Evolutionary conservation across 495 filamentous ascomycete genomes (phyloP).

Genomic region (Podospora comata): DNA sequence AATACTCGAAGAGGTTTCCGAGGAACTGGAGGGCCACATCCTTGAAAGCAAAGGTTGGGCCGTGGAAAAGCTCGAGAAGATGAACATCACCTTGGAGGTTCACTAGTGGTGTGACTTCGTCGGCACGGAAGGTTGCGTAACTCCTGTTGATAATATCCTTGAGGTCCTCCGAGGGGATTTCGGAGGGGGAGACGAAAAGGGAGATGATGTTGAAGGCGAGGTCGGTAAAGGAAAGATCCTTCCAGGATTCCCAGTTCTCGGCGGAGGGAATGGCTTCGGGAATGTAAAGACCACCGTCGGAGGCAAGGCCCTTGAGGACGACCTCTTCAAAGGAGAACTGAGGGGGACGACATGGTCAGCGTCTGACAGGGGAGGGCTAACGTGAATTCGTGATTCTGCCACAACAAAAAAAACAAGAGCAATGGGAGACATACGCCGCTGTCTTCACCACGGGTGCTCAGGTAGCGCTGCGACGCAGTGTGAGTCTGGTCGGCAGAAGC

Average conservation of each 20-base stretch:
- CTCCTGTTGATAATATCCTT: slow-evolving; percentile 73
- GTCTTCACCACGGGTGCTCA: slow-evolving; percentile 76
- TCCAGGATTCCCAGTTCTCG: slow-evolving; percentile 67
- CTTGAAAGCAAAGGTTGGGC: slow-evolving; percentile 95
- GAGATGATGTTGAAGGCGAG: slow-evolving; percentile 72
- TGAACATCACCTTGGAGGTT: slow-evolving; percentile 70
- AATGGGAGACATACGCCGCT: slow-evolving; percentile 57
- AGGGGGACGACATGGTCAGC: slow-evolving; percentile 8
- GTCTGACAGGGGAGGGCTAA: not conserved
- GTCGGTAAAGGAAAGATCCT: slow-evolving; percentile 70
- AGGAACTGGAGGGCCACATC: slow-evolving; percentile 87
- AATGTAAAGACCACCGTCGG: slow-evolving; percentile 86
- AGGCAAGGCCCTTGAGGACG: slow-evolving; percentile 85
- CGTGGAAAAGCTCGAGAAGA: slow-evolving; percentile 93
- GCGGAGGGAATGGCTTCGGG: slow-evolving; percentile 75
- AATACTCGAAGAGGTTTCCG: slow-evolving; percentile 95
- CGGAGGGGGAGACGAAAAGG: slow-evolving; percentile 75
- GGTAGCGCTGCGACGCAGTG: slow-evolving; percentile 69
- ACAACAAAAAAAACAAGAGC: not conserved
- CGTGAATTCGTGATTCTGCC: not conserved
- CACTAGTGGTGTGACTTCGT: slow-evolving; percentile 69
- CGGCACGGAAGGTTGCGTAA: slow-evolving; percentile 81
- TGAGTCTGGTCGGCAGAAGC: slow-evolving; percentile 35
- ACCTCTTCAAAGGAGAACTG: slow-evolving; percentile 89
- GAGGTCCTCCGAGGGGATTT: slow-evolving; percentile 78